A percentile compares a stretch with the other conserved stretches of the same genome.
Evolutionary conservation across 2,329 filamentous ascomycete species (phyloP).

Genomic region (Colletotrichum lindemuthianum): DNA sequence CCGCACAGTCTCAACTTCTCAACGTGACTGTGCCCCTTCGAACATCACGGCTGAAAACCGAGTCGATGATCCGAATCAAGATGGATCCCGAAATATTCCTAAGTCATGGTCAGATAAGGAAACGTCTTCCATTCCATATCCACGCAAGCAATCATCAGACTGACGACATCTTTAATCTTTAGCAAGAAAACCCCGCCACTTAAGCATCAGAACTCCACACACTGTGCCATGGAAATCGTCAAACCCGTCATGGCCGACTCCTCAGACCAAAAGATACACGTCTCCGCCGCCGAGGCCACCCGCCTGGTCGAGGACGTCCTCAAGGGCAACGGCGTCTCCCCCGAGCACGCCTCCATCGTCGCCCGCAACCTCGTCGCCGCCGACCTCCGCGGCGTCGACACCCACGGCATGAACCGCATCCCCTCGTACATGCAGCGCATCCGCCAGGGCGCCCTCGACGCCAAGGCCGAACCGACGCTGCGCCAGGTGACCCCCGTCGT

Average conservation of each 20-base stretch:
- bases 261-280: slow-evolving; percentile 41
- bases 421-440: slow-evolving; percentile 81
- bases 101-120: no score
- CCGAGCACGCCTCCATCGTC: slow-evolving; percentile 68
- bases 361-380: slow-evolving; percentile 77
- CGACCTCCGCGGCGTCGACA: slow-evolving; percentile 82
- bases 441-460: slow-evolving; percentile 73
- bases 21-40: neutral
- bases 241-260: slow-evolving; percentile 19
- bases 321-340: slow-evolving; percentile 67
- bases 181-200: neutral
- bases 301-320: slow-evolving; percentile 66
- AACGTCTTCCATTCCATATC: no score
- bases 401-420: slow-evolving; percentile 80
- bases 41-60: neutral
- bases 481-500: slow-evolving; percentile 75
- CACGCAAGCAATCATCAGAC: rapidly evolving
- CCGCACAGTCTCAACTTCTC: slow-evolving; percentile 2
- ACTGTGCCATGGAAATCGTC: neutral
- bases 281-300: slow-evolving; percentile 52
- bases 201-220: neutral
- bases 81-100: no score
- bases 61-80: no score
- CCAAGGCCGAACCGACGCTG: slow-evolving; percentile 67
- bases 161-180: neutral